Evolutionary conservation across 371 early-diverging fungal species (phyloP).

Genomic region (Mucor racemosus): DNA sequence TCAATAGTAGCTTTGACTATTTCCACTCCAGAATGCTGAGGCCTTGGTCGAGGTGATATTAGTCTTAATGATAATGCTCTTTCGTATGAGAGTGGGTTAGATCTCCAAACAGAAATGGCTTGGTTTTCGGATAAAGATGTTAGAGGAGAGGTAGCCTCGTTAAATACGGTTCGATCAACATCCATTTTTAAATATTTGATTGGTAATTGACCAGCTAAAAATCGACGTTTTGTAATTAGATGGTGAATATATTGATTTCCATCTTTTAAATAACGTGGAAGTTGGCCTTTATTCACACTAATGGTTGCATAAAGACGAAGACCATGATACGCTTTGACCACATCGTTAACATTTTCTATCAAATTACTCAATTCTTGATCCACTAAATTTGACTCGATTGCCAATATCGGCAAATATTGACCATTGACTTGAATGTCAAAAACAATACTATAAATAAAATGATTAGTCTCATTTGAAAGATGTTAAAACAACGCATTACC

Average conservation of each 20-base stretch:
- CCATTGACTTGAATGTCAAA: slow-evolving; percentile 72
- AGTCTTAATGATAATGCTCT: slow-evolving; percentile 31
- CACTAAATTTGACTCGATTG: slow-evolving; percentile 62
- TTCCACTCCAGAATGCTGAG: slow-evolving; percentile 81
- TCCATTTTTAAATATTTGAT: slow-evolving; percentile 55
- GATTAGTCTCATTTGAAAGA: not conserved
- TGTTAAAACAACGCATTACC: slow-evolving; percentile 42
- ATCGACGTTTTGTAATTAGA: slow-evolving; percentile 66
- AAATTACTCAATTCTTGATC: slow-evolving; percentile 55
- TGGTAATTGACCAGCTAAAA: slow-evolving; percentile 63
- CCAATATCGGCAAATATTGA: slow-evolving; percentile 73
- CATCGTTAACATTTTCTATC: slow-evolving; percentile 55
- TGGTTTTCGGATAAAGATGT: not conserved
- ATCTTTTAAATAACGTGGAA: slow-evolving; percentile 76
- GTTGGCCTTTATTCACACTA: slow-evolving; percentile 57
- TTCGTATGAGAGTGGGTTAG: slow-evolving; percentile 34
- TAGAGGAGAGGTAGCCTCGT: slow-evolving; percentile 44
- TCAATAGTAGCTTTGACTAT: slow-evolving; percentile 64
- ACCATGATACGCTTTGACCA: slow-evolving; percentile 59
- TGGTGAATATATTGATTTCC: slow-evolving; percentile 71
- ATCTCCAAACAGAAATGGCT: slow-evolving; percentile 57
- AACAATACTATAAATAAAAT: slow-evolving; percentile 44
- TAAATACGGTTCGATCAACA: slow-evolving; percentile 60
- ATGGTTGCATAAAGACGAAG: slow-evolving; percentile 66
- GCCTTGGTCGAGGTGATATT: slow-evolving; percentile 51